These are phyloP conservation scores for Discostella stelligera DNA, from an alignment of 352 stramenopile genomes.

Conservation along the genomic window DNA sequence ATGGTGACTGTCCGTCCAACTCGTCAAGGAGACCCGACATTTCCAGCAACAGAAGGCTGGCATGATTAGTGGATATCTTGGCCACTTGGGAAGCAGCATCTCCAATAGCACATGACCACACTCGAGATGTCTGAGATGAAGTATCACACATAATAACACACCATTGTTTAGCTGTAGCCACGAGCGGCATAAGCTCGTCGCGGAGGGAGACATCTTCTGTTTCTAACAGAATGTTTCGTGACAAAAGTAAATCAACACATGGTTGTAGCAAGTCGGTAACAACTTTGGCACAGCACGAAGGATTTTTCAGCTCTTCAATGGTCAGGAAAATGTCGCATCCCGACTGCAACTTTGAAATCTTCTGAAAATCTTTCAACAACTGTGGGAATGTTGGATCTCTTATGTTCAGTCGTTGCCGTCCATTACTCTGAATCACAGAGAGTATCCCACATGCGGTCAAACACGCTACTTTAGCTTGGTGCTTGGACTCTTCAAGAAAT, in stretches of 20 bases:
- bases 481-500: conserved; percentile 31
- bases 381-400: not conserved
- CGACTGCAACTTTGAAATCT: conserved; percentile 46
- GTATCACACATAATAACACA: conserved; percentile 48
- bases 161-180: conserved; percentile 45
- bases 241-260: conserved; percentile 33
- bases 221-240: conserved; percentile 19
- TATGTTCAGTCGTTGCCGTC: not conserved
- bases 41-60: conserved; percentile 55
- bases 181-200: conserved; percentile 36
- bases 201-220: conserved; percentile 26
- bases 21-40: conserved; percentile 64
- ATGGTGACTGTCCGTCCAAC: conserved; percentile 35
- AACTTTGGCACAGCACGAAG: conserved; percentile 33
- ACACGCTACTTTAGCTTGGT: conserved; percentile 33
- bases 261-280: conserved; percentile 46
- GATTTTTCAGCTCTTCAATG: conserved; percentile 38
- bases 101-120: conserved; percentile 64
- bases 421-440: conserved; percentile 34
- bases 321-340: conserved; percentile 53
- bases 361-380: conserved; percentile 53
- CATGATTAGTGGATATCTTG: conserved; percentile 45
- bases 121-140: conserved; percentile 26
- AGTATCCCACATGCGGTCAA: conserved; percentile 49
- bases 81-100: conserved; percentile 49